A percentile compares a stretch with the other conserved stretches of the same genome.
Conservation (phyloP, 2,329 filamentous ascomycete species). For the Ophiostoma sp. region DNA sequence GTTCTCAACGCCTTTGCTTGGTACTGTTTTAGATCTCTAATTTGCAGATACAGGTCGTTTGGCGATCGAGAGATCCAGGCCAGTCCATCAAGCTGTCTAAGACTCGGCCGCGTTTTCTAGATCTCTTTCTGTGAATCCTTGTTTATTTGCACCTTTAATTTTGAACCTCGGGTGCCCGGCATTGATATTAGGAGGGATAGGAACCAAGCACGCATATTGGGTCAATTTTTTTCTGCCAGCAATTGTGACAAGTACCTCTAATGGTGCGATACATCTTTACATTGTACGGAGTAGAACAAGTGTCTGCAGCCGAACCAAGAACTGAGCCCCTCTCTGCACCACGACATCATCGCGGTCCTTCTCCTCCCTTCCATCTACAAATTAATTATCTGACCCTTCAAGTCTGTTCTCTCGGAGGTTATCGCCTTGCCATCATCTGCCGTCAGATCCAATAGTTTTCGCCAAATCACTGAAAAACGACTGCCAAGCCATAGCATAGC, state of each 20-base stretch:
- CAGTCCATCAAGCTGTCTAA: neutral
- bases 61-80: conserved; percentile 8
- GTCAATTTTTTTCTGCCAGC: no score
- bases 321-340: neutral
- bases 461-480: neutral
- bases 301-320: neutral
- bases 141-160: neutral
- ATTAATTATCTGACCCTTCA: neutral
- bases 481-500: neutral
- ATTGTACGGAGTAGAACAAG: neutral
- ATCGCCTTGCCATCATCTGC: conserved; percentile 7
- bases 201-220: neutral
- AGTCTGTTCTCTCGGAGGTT: conserved; percentile 7
- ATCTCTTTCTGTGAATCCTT: neutral
- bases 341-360: neutral
- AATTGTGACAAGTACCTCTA: neutral
- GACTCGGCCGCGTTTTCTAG: neutral
- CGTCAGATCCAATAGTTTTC: neutral
- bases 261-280: neutral
- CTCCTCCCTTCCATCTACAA: no score
- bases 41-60: neutral
- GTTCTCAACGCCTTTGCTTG: neutral
- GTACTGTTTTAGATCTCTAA: neutral
- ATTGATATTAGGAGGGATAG: neutral
- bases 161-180: neutral